Percentiles rank a stretch among this genome's conserved stretches.
Conservation (phyloP, 2,329 filamentous ascomycete species). For the Helminthosporium solani region DNA sequence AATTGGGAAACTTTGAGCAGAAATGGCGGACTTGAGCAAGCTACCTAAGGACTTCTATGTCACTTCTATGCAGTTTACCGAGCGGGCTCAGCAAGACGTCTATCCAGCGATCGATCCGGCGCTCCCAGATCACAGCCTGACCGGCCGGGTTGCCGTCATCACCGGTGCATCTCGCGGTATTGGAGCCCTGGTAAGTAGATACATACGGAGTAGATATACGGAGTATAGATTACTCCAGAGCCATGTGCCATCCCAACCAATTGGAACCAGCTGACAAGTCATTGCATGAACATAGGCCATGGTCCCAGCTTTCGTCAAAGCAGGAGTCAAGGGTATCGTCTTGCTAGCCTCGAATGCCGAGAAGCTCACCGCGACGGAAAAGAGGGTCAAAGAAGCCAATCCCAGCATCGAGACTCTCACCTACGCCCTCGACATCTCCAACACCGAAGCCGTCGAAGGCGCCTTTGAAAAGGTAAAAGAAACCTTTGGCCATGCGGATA, state of each 20-base stretch:
- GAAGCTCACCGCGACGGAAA: constrained; percentile 27
- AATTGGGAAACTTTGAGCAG: background rate
- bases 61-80: constrained; percentile 16
- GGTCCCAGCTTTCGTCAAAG: constrained; percentile 40
- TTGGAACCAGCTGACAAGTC: background rate
- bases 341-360: constrained; percentile 32
- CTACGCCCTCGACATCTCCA: constrained; percentile 32
- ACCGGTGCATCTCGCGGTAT: constrained; percentile 48
- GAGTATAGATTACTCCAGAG: too few relatives aligned
- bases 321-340: constrained; percentile 38
- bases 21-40: constrained; percentile 14
- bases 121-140: constrained; percentile 31
- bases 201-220: too few relatives aligned
- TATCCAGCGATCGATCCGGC: constrained; percentile 46
- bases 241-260: background rate
- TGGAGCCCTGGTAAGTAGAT: constrained; percentile 25
- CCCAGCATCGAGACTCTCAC: constrained; percentile 32
- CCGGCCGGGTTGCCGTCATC: constrained; percentile 43
- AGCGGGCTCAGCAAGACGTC: constrained; percentile 32
- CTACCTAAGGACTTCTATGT: constrained; percentile 19
- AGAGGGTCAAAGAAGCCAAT: constrained; percentile 30
- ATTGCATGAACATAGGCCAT: constrained; percentile 18
- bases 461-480: constrained; percentile 23
- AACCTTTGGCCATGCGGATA: constrained; percentile 23
- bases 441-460: constrained; percentile 20